Percentiles rank a stretch among this genome's conserved stretches.
Evolutionary conservation across 768 basidiomycete species (phyloP).

Genomic region (Naganishia friedmannii): DNA sequence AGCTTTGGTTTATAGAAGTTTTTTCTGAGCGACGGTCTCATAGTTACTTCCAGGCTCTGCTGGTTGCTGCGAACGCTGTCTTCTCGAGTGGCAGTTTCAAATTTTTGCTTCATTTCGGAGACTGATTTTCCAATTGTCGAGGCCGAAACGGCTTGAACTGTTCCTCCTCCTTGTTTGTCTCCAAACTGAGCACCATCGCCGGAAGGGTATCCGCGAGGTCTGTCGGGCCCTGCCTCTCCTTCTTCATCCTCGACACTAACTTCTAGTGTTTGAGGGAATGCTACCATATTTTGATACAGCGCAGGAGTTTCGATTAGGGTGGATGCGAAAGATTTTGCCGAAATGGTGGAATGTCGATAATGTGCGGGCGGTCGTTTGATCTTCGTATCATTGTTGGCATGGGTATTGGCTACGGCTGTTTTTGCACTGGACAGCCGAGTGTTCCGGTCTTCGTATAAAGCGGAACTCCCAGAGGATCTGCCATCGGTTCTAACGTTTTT

Average conservation of each 20-base stretch:
- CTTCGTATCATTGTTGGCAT: not conserved
- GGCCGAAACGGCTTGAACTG: not conserved
- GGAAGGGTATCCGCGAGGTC: not conserved
- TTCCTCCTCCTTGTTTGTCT: not conserved
- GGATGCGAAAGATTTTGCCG: conserved; percentile 1
- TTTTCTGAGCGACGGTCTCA: not conserved
- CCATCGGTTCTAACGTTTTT: not conserved
- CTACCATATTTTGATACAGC: not conserved
- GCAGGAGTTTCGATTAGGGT: conserved; percentile 8
- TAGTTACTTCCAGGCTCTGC: not conserved
- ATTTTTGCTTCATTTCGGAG: not conserved
- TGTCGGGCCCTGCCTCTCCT: not conserved
- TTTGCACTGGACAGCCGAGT: not conserved
- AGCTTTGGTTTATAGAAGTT: not conserved
- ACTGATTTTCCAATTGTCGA: not conserved
- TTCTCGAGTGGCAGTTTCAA: not conserved
- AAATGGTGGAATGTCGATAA: not conserved
- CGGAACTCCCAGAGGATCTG: not conserved
- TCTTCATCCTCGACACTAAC: conserved; percentile 10
- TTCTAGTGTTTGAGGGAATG: not conserved
- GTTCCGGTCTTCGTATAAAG: not conserved
- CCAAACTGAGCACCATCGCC: not conserved
- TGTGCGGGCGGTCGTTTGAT: not conserved
- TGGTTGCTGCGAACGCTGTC: not conserved
- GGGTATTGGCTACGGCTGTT: not conserved